Evolutionary conservation across 1,284 basidiomycete species (phyloP), one percentile per base, ranked within the genome.

Genomic region (Hymenochaete sp.): DNA sequence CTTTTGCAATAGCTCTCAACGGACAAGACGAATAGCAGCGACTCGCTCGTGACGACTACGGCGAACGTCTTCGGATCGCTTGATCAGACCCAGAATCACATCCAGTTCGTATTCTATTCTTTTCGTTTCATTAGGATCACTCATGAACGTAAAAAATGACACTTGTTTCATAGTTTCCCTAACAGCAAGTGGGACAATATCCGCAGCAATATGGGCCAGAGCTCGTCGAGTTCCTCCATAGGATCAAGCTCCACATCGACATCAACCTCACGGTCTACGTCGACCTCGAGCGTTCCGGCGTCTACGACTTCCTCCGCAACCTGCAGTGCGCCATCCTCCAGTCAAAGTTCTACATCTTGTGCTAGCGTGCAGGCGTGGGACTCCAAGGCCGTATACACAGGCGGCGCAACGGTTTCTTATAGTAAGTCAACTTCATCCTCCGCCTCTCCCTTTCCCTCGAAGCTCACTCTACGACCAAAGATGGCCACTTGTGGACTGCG

Each of bases 141-240:
- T 14, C 21, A 16, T 32, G 8, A 48, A 8, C 27, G 35, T 25
- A 33, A 22, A 25, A 9, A 39, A 4, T 13, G 11, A n/a, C n/a
- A n/a, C n/a, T 16, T 37, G 4, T 40, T 5, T 37, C 27, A 2
- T 50, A 80, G 76, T 55, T 82, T 66, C 62, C 79, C 79, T 2
- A 65, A 71, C 53, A 81, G 77, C 62, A 77, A 77, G 55, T 83
- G 75, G 74, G 75, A 77, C 59, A 83, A 83, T 56, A 71, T 83
- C 52, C 68, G 70, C 18, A 71, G 64, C 59, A 79, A 80, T 61
- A 79, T 83, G 72, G 71, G 67, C 27, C 55, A 59, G 38, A 45
- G 44, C 4, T 47, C 56, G 13, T 54, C 59, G 9, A 56, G 59
- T 7, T 50, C 62, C 3, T 43, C 55, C 13, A 32, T 57, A 2